phyloP scores from a whole-genome alignment of 441 rosid genomes.

The Erysimum pusillum region DNA sequence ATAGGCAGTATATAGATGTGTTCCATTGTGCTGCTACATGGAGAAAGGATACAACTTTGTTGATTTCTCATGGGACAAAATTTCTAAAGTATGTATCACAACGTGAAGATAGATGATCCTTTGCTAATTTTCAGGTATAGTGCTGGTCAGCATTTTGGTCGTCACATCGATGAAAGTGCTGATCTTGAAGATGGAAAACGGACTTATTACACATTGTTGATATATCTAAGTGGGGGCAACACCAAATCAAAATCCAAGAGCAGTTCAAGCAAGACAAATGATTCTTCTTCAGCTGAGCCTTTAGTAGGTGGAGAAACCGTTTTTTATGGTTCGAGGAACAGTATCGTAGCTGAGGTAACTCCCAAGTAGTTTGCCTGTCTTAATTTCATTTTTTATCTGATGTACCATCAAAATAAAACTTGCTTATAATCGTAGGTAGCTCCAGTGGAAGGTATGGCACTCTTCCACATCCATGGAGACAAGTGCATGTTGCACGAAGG shows the following conservation, averaged over 20 bases:
- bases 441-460: constrained; percentile 96
- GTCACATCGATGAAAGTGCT: constrained; percentile 90
- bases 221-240: constrained; percentile 77
- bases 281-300: constrained; percentile 60
- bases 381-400: neutral
- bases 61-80: neutral
- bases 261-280: constrained; percentile 48
- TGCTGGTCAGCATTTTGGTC: constrained; percentile 86
- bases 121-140: constrained; percentile 88
- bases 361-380: neutral
- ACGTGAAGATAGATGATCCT: too few relatives aligned
- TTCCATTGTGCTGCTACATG: too few relatives aligned
- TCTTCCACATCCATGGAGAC: constrained; percentile 90
- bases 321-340: constrained; percentile 82
- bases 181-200: constrained; percentile 77
- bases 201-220: constrained; percentile 82
- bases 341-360: constrained; percentile 74
- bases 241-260: constrained; percentile 59
- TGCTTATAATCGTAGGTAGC: constrained; percentile 59
- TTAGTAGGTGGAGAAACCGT: constrained; percentile 95
- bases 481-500: constrained; percentile 95
- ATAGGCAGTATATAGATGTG: neutral
- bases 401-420: neutral
- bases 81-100: too few relatives aligned
- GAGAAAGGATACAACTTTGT: too few relatives aligned